These are phyloP conservation scores for Colletotrichum lupini DNA, from an alignment of 2,329 filamentous ascomycete species.

Conservation along the genomic window DNA sequence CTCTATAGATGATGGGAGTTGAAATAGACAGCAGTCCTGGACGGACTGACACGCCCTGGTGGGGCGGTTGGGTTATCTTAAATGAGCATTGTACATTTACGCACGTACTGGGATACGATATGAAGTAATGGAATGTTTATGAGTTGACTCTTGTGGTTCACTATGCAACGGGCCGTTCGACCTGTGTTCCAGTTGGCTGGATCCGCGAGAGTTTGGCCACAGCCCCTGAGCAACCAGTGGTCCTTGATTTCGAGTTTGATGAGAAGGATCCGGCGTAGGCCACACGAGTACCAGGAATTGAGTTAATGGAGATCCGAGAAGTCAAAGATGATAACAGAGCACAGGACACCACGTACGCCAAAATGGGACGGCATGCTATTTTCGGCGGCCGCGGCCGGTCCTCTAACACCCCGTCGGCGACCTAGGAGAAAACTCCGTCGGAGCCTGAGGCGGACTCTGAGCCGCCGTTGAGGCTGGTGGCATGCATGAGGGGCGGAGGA, in stretches of 20 bases:
- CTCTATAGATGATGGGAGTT: conserved; percentile 19
- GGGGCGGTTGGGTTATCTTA: conserved; percentile 22
- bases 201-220: too few relatives aligned
- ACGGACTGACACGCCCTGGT: not conserved
- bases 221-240: not conserved
- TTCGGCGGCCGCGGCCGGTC: too few relatives aligned
- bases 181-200: not conserved
- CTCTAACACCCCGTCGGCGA: too few relatives aligned
- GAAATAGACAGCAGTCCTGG: conserved; percentile 10
- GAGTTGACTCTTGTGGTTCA: not conserved
- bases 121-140: conserved; percentile 35
- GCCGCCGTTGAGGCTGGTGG: too few relatives aligned
- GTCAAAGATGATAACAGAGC: not conserved
- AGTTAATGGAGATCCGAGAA: not conserved
- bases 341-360: not conserved
- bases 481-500: too few relatives aligned
- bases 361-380: too few relatives aligned
- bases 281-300: not conserved
- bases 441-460: too few relatives aligned
- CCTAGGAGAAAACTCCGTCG: too few relatives aligned
- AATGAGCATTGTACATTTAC: conserved; percentile 26
- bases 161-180: not conserved
- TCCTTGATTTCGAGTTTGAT: not conserved
- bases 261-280: not conserved
- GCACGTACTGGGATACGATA: conserved; percentile 27